Percentiles rank a stretch among this genome's conserved stretches.
phyloP scores from a whole-genome alignment of 129 eudicot genomes.

The Logfia minima region DNA sequence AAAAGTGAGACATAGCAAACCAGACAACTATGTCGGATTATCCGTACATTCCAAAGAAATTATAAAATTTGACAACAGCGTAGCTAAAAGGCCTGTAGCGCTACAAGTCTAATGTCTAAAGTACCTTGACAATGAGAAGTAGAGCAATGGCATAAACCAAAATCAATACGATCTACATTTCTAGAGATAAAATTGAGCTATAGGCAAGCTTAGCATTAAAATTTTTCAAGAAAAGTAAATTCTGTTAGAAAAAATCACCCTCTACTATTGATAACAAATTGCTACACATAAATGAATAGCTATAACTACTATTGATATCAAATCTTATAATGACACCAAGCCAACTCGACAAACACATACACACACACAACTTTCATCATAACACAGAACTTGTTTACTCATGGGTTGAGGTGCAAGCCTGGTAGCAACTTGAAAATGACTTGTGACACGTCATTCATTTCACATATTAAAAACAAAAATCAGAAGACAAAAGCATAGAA shows the following conservation, averaged over 20 bases:
- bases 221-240: too few relatives aligned
- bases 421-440: too few relatives aligned
- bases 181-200: background rate
- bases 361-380: too few relatives aligned
- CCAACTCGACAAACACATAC: too few relatives aligned
- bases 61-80: background rate
- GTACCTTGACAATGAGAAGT: constrained; percentile 22
- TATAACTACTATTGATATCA: too few relatives aligned
- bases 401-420: too few relatives aligned
- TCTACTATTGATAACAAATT: too few relatives aligned
- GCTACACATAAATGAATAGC: too few relatives aligned
- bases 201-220: too few relatives aligned
- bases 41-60: background rate
- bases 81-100: background rate
- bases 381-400: too few relatives aligned
- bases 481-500: background rate
- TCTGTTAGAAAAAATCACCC: too few relatives aligned
- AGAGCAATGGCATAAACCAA: background rate
- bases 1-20: background rate
- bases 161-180: constrained; percentile 11
- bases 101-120: constrained; percentile 14
- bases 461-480: background rate
- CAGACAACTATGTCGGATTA: background rate
- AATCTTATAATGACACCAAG: too few relatives aligned
- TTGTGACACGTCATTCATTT: background rate